A percentile compares a stretch with the other conserved stretches of the same genome.
These are phyloP conservation scores for Shiraia sp. DNA, from an alignment of 2,329 filamentous ascomycete species.

Conservation along the genomic window DNA sequence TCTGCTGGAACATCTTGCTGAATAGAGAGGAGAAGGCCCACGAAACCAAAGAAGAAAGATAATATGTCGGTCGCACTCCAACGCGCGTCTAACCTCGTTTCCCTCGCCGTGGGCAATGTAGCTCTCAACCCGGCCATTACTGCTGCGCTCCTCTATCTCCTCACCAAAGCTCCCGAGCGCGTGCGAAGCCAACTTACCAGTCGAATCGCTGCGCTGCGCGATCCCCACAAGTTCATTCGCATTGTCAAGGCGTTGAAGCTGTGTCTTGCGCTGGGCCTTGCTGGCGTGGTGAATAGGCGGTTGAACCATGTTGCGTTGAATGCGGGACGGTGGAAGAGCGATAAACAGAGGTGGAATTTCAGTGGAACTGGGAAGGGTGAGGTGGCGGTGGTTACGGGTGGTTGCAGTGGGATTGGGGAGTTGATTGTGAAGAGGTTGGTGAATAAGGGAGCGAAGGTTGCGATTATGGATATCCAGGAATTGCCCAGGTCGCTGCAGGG, in stretches of 20 bases:
- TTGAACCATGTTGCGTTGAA: constrained; percentile 43
- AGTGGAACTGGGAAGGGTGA: constrained; percentile 37
- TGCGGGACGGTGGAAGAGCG: constrained; percentile 43
- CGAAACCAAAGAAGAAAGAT: too few relatives aligned
- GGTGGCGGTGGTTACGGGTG: constrained; percentile 43
- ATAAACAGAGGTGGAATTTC: constrained; percentile 42
- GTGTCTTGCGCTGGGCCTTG: constrained; percentile 39
- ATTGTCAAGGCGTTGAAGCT: constrained; percentile 33
- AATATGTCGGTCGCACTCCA: constrained; percentile 26
- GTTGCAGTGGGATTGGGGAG: constrained; percentile 43
- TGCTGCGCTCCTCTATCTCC: constrained; percentile 31
- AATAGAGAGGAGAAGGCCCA: too few relatives aligned
- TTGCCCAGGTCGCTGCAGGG: constrained; percentile 31
- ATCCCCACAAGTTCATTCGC: constrained; percentile 21
- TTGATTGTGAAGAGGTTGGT: constrained; percentile 33
- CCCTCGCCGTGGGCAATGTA: constrained; percentile 22
- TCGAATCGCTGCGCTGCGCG: constrained; percentile 23
- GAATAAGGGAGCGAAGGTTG: constrained; percentile 33
- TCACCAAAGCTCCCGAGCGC: constrained; percentile 35
- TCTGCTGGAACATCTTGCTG: too few relatives aligned
- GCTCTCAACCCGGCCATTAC: constrained; percentile 37
- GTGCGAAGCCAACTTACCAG: constrained; percentile 26
- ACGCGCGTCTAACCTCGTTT: constrained; percentile 21
- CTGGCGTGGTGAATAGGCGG: constrained; percentile 27
- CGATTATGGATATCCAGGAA: constrained; percentile 38